A percentile compares a stretch with the other conserved stretches of the same genome.
phyloP scores from a whole-genome alignment of 768 basidiomycete species.

The Cystoderma amianthinum region DNA sequence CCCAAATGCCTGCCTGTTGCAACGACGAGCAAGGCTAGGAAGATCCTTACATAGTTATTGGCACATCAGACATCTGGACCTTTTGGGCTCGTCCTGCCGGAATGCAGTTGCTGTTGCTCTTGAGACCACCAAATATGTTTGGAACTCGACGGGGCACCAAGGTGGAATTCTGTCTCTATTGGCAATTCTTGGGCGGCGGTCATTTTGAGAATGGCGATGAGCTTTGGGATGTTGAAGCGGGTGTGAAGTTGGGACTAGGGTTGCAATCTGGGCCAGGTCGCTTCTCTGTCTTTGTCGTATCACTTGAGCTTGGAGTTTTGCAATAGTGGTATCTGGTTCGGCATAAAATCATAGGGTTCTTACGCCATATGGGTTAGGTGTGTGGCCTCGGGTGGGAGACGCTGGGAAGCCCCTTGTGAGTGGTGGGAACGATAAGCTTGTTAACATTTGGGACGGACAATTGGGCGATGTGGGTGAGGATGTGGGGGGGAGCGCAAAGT shows the following conservation, averaged over 20 bases:
- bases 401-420: conserved; percentile 90
- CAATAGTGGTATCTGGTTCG: conserved; percentile 88
- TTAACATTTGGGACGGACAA: conserved; percentile 95
- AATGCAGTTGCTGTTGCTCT: conserved; percentile 91
- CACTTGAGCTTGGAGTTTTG: conserved; percentile 83
- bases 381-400: conserved; percentile 85
- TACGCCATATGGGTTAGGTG: conserved; percentile 89
- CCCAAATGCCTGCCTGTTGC: conserved; percentile 78
- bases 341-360: conserved; percentile 86
- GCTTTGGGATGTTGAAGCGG: conserved; percentile 87
- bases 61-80: conserved; percentile 96
- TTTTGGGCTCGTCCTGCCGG: conserved; percentile 81
- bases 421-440: conserved; percentile 96
- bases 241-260: conserved; percentile 76
- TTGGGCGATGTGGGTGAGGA: conserved; percentile 49
- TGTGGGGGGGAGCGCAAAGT: conserved; percentile 65
- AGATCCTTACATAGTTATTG: conserved; percentile 84
- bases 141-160: conserved; percentile 79
- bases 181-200: conserved; percentile 75
- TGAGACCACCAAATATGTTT: conserved; percentile 82
- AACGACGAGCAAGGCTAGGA: conserved; percentile 64
- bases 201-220: conserved; percentile 81
- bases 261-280: conserved; percentile 81
- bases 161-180: conserved; percentile 68
- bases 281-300: conserved; percentile 84